Percentiles rank a stretch among this genome's conserved stretches.
Evolutionary conservation across 1,284 basidiomycete genomes (phyloP).

Genomic region (Ceratobasidium sp.): DNA sequence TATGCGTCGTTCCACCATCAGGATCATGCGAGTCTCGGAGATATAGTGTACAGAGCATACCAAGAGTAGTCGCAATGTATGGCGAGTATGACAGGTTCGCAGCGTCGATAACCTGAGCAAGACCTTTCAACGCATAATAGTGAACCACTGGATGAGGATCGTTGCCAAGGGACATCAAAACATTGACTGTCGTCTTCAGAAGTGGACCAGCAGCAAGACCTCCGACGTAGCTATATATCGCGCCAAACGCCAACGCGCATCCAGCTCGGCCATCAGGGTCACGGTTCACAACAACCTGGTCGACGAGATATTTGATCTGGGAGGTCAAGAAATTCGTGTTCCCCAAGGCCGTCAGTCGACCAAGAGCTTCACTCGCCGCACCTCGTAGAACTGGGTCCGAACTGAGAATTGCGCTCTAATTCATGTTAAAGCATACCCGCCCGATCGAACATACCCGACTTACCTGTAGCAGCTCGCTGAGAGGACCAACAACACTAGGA

Average conservation of each 20-base stretch:
- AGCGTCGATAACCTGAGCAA: conserved; percentile 90
- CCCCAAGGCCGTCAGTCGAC: conserved; percentile 86
- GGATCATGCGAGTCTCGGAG: conserved; percentile 93
- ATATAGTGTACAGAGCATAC: conserved; percentile 93
- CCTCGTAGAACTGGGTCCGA: conserved; percentile 83
- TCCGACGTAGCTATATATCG: conserved; percentile 93
- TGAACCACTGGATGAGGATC: conserved; percentile 98
- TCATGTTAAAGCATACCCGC: conserved; percentile 19
- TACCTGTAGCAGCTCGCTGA: conserved; percentile 86
- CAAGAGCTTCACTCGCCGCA: conserved; percentile 91
- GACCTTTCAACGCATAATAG: conserved; percentile 90
- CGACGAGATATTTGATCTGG: conserved; percentile 93
- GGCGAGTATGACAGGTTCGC: conserved; percentile 94
- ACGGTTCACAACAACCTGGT: conserved; percentile 96
- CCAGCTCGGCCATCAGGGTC: conserved; percentile 95
- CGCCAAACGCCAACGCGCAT: conserved; percentile 93
- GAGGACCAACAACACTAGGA: conserved; percentile 73
- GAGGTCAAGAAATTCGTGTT: conserved; percentile 88
- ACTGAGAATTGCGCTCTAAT: conserved; percentile 84
- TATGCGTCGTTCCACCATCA: conserved; percentile 89
- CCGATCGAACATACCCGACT: conserved; percentile 46
- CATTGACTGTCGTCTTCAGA: conserved; percentile 95
- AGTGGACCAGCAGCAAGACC: conserved; percentile 94
- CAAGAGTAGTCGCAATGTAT: conserved; percentile 89
- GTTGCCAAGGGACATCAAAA: conserved; percentile 94